Percentiles rank a stretch among this genome's conserved stretches.
Conservation (phyloP, 2,329 filamentous ascomycete species). For the Chaetothyriales sp. region DNA sequence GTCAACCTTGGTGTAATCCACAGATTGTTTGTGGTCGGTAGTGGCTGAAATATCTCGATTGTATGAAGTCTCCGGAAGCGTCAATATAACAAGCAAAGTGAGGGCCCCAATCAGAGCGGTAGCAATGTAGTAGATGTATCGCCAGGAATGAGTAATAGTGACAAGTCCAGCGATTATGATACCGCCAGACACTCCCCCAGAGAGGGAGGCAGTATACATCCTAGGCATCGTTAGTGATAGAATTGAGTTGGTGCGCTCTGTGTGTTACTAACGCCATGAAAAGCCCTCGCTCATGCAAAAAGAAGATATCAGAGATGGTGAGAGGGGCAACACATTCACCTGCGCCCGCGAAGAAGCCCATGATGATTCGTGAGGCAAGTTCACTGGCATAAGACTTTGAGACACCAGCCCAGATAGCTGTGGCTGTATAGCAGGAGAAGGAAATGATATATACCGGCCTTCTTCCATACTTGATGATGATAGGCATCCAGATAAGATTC, state of each 20-base stretch:
- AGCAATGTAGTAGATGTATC: slow-evolving; percentile 31
- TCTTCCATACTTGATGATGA: slow-evolving; percentile 26
- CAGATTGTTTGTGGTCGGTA: neutral
- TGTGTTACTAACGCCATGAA: slow-evolving; percentile 36
- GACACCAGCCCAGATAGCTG: slow-evolving; percentile 27
- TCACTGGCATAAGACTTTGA: slow-evolving; percentile 24
- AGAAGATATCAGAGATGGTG: slow-evolving; percentile 44
- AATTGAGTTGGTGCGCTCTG: neutral
- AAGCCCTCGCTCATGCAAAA: slow-evolving; percentile 41
- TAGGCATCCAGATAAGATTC: slow-evolving; percentile 28
- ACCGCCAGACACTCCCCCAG: slow-evolving; percentile 16
- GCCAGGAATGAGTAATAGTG: slow-evolving; percentile 24
- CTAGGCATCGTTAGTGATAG: neutral
- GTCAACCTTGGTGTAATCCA: neutral
- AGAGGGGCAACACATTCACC: slow-evolving; percentile 38
- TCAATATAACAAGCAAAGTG: slow-evolving; percentile 38
- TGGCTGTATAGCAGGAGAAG: slow-evolving; percentile 26
- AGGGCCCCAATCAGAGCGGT: slow-evolving; percentile 37
- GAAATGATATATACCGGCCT: slow-evolving; percentile 27
- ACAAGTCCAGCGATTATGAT: slow-evolving; percentile 24
- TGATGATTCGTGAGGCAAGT: slow-evolving; percentile 20
- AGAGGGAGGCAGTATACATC: slow-evolving; percentile 18
- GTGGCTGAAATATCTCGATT: slow-evolving; percentile 19
- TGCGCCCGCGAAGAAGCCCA: slow-evolving; percentile 42
- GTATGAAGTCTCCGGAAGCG: slow-evolving; percentile 44